phyloP scores from a whole-genome alignment of 768 basidiomycete species.

The Suillus hirtellus region DNA sequence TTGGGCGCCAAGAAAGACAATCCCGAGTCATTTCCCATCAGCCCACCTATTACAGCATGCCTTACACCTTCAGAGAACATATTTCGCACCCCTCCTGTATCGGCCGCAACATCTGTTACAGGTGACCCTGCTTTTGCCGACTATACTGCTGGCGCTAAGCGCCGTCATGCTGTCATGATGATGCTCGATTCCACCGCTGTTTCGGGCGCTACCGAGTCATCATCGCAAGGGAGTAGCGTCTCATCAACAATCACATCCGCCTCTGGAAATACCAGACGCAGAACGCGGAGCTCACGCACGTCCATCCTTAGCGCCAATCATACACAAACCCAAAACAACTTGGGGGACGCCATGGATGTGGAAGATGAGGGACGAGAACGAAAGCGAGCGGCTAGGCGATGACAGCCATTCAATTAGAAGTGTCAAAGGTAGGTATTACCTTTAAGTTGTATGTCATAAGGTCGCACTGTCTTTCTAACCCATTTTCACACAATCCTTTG shows the following conservation, averaged over 20 bases:
- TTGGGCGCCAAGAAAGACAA: conserved; percentile 30
- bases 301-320: conserved; percentile 35
- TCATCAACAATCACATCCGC: conserved; percentile 22
- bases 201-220: conserved; percentile 37
- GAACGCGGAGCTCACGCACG: conserved; percentile 54
- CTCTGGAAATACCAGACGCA: conserved; percentile 44
- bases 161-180: conserved; percentile 79
- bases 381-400: conserved; percentile 72
- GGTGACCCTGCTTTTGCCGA: conserved; percentile 25
- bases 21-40: conserved; percentile 20
- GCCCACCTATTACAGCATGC: conserved; percentile 23
- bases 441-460: conserved; percentile 15
- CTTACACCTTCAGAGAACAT: conserved; percentile 31
- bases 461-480: background rate
- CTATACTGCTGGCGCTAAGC: conserved; percentile 61
- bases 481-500: background rate
- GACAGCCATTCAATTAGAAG: conserved; percentile 9
- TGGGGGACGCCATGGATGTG: conserved; percentile 64
- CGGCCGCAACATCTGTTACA: conserved; percentile 32
- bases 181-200: conserved; percentile 59
- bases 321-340: conserved; percentile 39
- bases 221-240: conserved; percentile 35
- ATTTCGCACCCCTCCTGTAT: conserved; percentile 27
- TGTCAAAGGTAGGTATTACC: conserved; percentile 1
- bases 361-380: conserved; percentile 77